Percentiles rank a stretch among this genome's conserved stretches.
phyloP scores from a whole-genome alignment of 352 stramenopile species.

The Pythium myriotylum region DNA sequence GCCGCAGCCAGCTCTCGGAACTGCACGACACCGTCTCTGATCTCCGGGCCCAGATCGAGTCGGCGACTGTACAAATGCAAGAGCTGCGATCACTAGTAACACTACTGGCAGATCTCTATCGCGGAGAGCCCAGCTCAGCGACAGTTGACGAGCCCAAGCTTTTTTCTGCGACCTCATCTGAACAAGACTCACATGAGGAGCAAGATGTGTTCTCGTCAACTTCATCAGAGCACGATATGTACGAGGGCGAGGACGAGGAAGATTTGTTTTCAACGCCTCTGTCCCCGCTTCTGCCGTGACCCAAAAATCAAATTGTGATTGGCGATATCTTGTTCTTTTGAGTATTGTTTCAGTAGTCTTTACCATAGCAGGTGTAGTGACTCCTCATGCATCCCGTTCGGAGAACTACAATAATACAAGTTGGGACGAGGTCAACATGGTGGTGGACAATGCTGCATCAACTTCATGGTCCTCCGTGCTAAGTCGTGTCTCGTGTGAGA shows the following conservation, averaged over 20 bases:
- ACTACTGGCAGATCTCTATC: slow-evolving; percentile 19
- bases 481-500: not conserved
- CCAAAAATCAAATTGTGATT: no score
- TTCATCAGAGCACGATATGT: slow-evolving; percentile 12
- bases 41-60: slow-evolving; percentile 22
- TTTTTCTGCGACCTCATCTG: slow-evolving; percentile 8
- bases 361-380: no score
- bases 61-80: slow-evolving; percentile 23
- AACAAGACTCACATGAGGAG: slow-evolving; percentile 10
- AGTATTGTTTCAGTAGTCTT: no score
- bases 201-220: slow-evolving; percentile 11
- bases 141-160: not conserved
- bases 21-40: slow-evolving; percentile 23
- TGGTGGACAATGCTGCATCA: no score
- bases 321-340: no score
- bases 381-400: no score
- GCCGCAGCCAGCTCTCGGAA: slow-evolving; percentile 22
- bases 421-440: not conserved
- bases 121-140: not conserved
- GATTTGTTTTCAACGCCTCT: slow-evolving; percentile 18
- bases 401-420: not conserved
- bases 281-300: slow-evolving; percentile 9
- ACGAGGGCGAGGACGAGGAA: slow-evolving; percentile 12
- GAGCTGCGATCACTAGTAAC: slow-evolving; percentile 22
- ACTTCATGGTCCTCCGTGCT: no score